Evolutionary conservation across 2,329 filamentous ascomycete species (phyloP).

Genomic region (Aspergillus amoenus): DNA sequence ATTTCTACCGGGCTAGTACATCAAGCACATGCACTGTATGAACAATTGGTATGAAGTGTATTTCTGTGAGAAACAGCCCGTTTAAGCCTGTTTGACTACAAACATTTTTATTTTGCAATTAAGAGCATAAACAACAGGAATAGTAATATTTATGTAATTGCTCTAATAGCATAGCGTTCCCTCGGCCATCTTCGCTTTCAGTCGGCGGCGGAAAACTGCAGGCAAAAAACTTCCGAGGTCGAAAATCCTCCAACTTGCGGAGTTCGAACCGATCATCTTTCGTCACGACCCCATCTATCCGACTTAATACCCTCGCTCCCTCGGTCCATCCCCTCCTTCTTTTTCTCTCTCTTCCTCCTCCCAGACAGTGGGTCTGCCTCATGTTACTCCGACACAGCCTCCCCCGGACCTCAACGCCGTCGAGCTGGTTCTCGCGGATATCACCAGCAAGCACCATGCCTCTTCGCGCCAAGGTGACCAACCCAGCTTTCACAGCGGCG

Average conservation of each 20-base stretch:
- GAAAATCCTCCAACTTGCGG: conserved; percentile 22
- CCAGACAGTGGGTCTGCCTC: conserved; percentile 27
- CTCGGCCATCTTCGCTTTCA: background rate
- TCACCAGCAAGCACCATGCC: conserved; percentile 63
- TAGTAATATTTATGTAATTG: background rate
- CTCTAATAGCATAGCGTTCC: background rate
- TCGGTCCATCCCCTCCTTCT: conserved; percentile 15
- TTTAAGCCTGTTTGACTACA: background rate
- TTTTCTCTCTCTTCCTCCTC: conserved; percentile 10
- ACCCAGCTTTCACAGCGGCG: conserved; percentile 55
- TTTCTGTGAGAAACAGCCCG: background rate
- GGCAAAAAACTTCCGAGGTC: conserved; percentile 33
- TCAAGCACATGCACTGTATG: background rate
- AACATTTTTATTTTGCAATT: background rate
- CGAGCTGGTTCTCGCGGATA: conserved; percentile 49
- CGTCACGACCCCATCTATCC: conserved; percentile 15
- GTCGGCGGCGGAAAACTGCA: conserved; percentile 21
- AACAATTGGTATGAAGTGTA: background rate
- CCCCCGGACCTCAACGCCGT: conserved; percentile 40
- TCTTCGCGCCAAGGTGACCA: conserved; percentile 71
- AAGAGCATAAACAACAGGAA: background rate
- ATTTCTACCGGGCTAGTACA: background rate
- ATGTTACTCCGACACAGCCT: conserved; percentile 46
- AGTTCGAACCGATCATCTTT: conserved; percentile 25
- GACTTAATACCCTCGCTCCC: conserved; percentile 14